Evolutionary conservation across 371 early-diverging fungal species (phyloP).

Genomic region (Actinomortierella ambigua): DNA sequence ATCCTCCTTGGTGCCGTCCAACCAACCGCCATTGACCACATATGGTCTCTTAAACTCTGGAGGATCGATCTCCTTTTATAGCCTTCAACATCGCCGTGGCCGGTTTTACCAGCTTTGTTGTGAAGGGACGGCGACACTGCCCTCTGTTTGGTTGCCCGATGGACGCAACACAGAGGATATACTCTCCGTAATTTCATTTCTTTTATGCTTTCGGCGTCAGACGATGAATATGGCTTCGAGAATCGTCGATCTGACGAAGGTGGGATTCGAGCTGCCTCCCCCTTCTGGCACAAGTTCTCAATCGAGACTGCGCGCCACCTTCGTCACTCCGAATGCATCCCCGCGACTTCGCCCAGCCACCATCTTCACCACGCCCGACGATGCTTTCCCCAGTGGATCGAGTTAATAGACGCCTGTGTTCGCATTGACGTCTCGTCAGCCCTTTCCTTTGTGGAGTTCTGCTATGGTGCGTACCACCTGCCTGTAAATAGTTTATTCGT

Average conservation of each 20-base stretch:
- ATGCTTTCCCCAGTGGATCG: too few relatives aligned
- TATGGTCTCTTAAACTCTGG: not conserved
- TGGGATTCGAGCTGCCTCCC: not conserved
- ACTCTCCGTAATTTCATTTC: not conserved
- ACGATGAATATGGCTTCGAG: not conserved
- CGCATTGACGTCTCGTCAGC: too few relatives aligned
- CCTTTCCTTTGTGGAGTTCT: too few relatives aligned
- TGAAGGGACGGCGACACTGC: not conserved
- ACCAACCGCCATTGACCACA: not conserved
- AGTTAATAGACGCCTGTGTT: too few relatives aligned
- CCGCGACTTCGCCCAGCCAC: not conserved
- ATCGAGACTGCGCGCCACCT: not conserved
- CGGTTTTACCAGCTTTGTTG: not conserved
- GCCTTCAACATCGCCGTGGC: not conserved
- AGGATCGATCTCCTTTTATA: not conserved
- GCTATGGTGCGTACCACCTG: too few relatives aligned
- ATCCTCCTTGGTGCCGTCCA: not conserved
- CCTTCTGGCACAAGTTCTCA: not conserved
- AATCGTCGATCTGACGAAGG: not conserved
- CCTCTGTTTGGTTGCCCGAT: not conserved
- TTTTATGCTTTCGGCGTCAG: slow-evolving; percentile 1
- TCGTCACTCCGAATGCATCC: not conserved
- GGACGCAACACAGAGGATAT: not conserved
- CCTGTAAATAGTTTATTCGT: too few relatives aligned
- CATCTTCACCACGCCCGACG: not conserved